Evolutionary conservation across 2,329 filamentous ascomycete species (phyloP).

Genomic region (Aspergillus eucalypticola): DNA sequence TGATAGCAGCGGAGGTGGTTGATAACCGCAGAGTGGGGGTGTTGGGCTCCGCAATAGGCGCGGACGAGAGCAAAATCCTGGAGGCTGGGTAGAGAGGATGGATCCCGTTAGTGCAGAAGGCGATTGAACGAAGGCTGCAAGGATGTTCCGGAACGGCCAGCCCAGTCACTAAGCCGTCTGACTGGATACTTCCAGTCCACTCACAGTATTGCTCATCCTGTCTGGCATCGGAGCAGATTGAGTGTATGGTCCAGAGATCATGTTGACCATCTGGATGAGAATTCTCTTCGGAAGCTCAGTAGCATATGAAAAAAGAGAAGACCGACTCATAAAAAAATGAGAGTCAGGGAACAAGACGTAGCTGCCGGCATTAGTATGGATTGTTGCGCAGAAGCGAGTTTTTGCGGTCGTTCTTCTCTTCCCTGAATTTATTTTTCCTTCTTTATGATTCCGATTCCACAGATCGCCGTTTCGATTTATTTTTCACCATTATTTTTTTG

Average conservation of each 20-base stretch:
- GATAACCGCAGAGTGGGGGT: slow-evolving; percentile 28
- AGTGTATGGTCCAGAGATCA: background rate
- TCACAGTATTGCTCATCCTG: background rate
- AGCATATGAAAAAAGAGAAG: background rate
- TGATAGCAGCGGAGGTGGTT: slow-evolving; percentile 19
- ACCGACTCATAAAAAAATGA: background rate
- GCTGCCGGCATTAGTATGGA: background rate
- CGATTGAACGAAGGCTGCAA: slow-evolving; percentile 17
- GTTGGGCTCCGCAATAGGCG: slow-evolving; percentile 23
- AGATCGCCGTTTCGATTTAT: no score
- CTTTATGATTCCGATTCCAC: background rate
- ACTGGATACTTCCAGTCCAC: slow-evolving; percentile 1
- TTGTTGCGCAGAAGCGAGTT: background rate
- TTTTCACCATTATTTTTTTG: background rate
- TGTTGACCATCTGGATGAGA: background rate
- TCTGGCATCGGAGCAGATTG: background rate
- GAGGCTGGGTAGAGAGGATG: slow-evolving; percentile 21
- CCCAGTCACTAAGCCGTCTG: background rate
- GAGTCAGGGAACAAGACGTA: background rate
- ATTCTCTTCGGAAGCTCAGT: background rate
- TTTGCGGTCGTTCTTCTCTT: background rate
- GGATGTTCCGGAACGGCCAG: slow-evolving; percentile 12
- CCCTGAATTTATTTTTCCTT: background rate
- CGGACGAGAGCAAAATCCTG: slow-evolving; percentile 25
- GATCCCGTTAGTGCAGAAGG: slow-evolving; percentile 17